Evolutionary conservation across 768 basidiomycete genomes (phyloP).

Genomic region (Suillus brevipes): DNA sequence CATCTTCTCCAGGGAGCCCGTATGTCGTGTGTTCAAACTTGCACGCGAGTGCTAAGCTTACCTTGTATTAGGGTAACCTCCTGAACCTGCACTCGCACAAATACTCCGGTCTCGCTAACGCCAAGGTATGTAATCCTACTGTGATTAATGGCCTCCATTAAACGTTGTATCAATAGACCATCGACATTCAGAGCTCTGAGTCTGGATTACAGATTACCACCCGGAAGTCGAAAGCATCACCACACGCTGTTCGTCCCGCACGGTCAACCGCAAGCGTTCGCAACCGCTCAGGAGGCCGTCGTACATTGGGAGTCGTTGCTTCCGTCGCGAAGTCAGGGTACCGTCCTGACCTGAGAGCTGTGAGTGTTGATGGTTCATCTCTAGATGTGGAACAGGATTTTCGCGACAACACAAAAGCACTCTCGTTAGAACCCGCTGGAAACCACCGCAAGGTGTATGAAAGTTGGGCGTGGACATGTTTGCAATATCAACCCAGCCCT

Average conservation of each 20-base stretch:
- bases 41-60: constrained; percentile 9
- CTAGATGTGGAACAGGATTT: neutral
- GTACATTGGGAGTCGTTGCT: constrained; percentile 65
- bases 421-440: constrained; percentile 95
- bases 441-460: constrained; percentile 60
- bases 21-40: constrained; percentile 37
- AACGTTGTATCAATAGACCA: constrained; percentile 46
- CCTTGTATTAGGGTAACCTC: constrained; percentile 69
- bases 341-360: constrained; percentile 74
- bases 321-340: constrained; percentile 64
- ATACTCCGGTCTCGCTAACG: constrained; percentile 86
- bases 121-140: constrained; percentile 53
- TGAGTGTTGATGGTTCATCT: constrained; percentile 43
- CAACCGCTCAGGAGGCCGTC: constrained; percentile 68
- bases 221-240: constrained; percentile 62
- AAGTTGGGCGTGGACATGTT: constrained; percentile 92
- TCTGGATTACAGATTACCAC: constrained; percentile 61
- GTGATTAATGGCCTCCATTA: neutral
- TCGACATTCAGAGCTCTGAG: constrained; percentile 59
- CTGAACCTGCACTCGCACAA: constrained; percentile 89
- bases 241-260: constrained; percentile 49
- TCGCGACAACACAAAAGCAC: constrained; percentile 44
- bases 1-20: constrained; percentile 82
- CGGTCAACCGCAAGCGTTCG: constrained; percentile 56
- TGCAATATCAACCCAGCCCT: constrained; percentile 61